Percentiles rank a stretch among this genome's conserved stretches.
phyloP scores from a whole-genome alignment of 2,329 filamentous ascomycete species.

The Colletotrichum sidae region DNA sequence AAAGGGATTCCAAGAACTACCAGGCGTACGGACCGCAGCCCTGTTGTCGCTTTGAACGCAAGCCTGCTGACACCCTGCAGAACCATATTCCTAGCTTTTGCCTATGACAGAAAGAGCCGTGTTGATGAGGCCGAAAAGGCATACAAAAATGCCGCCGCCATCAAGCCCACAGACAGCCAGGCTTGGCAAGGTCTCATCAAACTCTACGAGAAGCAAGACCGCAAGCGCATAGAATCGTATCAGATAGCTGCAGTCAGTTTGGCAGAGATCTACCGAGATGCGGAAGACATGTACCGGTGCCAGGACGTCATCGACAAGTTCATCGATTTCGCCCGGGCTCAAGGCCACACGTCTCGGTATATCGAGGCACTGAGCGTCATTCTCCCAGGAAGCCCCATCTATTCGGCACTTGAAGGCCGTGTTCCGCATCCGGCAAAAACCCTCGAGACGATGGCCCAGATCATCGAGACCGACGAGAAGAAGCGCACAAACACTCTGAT shows the following conservation, averaged over 20 bases:
- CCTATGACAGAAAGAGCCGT: slow-evolving; percentile 80
- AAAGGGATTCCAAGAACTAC: slow-evolving; percentile 82
- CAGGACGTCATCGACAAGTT: slow-evolving; percentile 83
- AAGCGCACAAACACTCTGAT: slow-evolving; percentile 91
- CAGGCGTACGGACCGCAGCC: slow-evolving; percentile 70
- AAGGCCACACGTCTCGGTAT: slow-evolving; percentile 80
- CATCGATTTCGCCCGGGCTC: slow-evolving; percentile 75
- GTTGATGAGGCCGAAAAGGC: slow-evolving; percentile 79
- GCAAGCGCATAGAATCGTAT: slow-evolving; percentile 78
- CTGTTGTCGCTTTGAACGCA: not conserved
- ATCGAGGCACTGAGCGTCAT: slow-evolving; percentile 80
- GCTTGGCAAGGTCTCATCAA: slow-evolving; percentile 92
- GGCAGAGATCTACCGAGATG: slow-evolving; percentile 78
- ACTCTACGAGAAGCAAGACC: slow-evolving; percentile 83
- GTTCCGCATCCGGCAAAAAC: slow-evolving; percentile 83
- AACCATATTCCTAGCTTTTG: slow-evolving; percentile 85
- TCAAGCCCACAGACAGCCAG: slow-evolving; percentile 82
- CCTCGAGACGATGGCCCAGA: slow-evolving; percentile 84
- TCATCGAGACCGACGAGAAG: slow-evolving; percentile 87
- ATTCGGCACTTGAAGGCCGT: slow-evolving; percentile 84
- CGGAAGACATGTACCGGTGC: slow-evolving; percentile 72
- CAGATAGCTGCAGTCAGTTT: slow-evolving; percentile 78
- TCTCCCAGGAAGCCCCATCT: slow-evolving; percentile 84
- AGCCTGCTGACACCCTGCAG: slow-evolving; percentile 34
- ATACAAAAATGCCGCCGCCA: slow-evolving; percentile 77